Conservation (phyloP, 2,329 filamentous ascomycete genomes). For the Aureobasidium namibiae region DNA sequence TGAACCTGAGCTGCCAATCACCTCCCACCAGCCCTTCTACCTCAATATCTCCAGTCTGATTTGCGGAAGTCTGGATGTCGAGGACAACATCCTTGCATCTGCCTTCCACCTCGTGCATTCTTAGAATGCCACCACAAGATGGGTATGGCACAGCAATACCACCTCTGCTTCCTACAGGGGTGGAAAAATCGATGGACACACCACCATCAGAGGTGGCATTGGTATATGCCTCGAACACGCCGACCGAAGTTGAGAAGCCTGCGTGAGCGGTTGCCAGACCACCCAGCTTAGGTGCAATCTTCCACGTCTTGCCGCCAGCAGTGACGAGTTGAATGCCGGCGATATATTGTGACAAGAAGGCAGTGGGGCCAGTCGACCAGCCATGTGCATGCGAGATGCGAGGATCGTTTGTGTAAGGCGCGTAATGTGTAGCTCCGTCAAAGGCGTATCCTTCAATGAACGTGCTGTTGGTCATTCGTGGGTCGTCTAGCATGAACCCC, state of each 20-base stretch:
- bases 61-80: slow-evolving; percentile 4
- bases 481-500: slow-evolving; percentile 34
- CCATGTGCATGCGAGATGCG: slow-evolving; percentile 40
- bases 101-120: slow-evolving; percentile 9
- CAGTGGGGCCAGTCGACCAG: slow-evolving; percentile 43
- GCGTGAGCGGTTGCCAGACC: slow-evolving; percentile 10
- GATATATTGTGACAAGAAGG: slow-evolving; percentile 33
- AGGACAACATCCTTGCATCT: slow-evolving; percentile 10
- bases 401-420: slow-evolving; percentile 32
- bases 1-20: slow-evolving; percentile 13
- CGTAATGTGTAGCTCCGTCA: slow-evolving; percentile 38
- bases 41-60: slow-evolving; percentile 12
- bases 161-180: slow-evolving; percentile 7
- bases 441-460: slow-evolving; percentile 36
- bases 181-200: slow-evolving; percentile 4
- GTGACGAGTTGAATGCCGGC: slow-evolving; percentile 34
- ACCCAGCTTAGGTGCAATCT: slow-evolving; percentile 12
- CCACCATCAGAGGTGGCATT: slow-evolving; percentile 9
- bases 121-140: slow-evolving; percentile 12
- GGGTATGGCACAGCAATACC: slow-evolving; percentile 14
- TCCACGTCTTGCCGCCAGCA: slow-evolving; percentile 15
- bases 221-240: slow-evolving; percentile 11
- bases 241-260: slow-evolving; percentile 7
- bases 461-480: slow-evolving; percentile 35
- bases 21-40: slow-evolving; percentile 14